These are phyloP conservation scores for Dactylellina drechsleri DNA, from an alignment of 2,329 filamentous ascomycete species.

Conservation along the genomic window DNA sequence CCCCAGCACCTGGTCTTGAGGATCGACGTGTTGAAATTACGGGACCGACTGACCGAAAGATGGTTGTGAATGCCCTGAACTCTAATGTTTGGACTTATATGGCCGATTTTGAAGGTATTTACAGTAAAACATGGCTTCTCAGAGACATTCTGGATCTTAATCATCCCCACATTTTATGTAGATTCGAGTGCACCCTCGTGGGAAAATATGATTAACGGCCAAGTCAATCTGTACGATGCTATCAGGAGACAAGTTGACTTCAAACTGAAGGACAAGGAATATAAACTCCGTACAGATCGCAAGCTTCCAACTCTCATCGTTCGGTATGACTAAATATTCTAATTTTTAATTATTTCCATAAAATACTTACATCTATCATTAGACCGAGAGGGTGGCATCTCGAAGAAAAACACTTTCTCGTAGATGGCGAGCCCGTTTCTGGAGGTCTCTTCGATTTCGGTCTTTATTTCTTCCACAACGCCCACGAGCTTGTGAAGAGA, in stretches of 20 bases:
- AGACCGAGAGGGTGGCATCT: conserved; percentile 93
- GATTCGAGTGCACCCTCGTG: conserved; percentile 96
- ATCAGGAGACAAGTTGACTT: conserved; percentile 95
- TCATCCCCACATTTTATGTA: conserved; percentile 61
- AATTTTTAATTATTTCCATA: neutral
- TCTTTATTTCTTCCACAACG: conserved; percentile 99
- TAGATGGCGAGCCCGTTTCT: conserved; percentile 94
- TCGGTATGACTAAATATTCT: conserved; percentile 63
- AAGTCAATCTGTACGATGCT: conserved; percentile 96
- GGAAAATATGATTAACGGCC: conserved; percentile 99
- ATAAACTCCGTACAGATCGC: conserved; percentile 94
- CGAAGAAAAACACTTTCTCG: conserved; percentile 96
- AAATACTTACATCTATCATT: neutral
- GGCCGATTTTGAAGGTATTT: conserved; percentile 93
- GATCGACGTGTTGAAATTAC: conserved; percentile 97
- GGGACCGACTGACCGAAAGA: conserved; percentile 95
- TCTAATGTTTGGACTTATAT: conserved; percentile 98
- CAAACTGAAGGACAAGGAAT: conserved; percentile 93
- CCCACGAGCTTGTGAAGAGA: conserved; percentile 82
- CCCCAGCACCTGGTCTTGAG: conserved; percentile 88
- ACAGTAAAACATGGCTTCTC: too few relatives aligned
- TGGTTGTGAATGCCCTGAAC: conserved; percentile 98
- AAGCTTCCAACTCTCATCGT: conserved; percentile 89
- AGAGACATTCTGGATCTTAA: neutral
- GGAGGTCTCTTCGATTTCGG: conserved; percentile 96